These are phyloP conservation scores for Aspergillus sp. DNA, from an alignment of 2,329 filamentous ascomycete species.

Conservation along the genomic window DNA sequence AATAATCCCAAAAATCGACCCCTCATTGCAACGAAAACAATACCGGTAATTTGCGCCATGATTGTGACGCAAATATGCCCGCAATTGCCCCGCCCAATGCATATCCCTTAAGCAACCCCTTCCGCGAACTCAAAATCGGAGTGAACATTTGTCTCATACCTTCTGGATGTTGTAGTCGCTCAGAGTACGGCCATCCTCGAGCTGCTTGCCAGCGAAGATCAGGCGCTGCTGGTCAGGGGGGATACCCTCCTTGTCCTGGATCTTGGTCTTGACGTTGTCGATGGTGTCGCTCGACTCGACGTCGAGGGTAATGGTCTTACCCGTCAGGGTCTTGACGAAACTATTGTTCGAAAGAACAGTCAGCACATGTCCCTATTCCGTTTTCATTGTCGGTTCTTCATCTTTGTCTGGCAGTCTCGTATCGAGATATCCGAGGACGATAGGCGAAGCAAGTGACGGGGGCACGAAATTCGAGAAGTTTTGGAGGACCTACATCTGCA, in stretches of 20 bases:
- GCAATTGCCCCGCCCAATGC: neutral
- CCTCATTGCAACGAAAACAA: neutral
- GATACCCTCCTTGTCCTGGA: constrained; percentile 99
- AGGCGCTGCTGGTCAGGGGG: constrained; percentile 97
- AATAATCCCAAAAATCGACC: constrained; percentile 4
- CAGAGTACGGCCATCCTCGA: constrained; percentile 95
- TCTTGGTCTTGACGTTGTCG: constrained; percentile 99
- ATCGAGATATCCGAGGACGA: neutral
- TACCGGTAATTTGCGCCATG: neutral
- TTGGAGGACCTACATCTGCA: constrained; percentile 78
- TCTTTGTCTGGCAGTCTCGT: constrained; percentile 9
- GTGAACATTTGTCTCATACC: constrained; percentile 54
- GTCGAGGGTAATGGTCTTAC: constrained; percentile 99
- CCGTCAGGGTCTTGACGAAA: constrained; percentile 99
- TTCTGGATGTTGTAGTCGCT: constrained; percentile 99
- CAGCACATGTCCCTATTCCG: constrained; percentile 20
- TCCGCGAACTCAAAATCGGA: neutral
- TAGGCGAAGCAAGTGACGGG: constrained; percentile 2
- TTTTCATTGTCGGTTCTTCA: neutral
- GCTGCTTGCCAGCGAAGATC: constrained; percentile 99
- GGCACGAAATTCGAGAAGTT: constrained; percentile 28
- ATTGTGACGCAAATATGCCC: neutral
- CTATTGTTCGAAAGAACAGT: constrained; percentile 49
- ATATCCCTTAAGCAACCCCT: neutral
- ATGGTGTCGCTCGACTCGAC: constrained; percentile 99